Evolutionary conservation across 176 grass and related monocot species (phyloP).

Genomic region (Calamus simplicifolius): DNA sequence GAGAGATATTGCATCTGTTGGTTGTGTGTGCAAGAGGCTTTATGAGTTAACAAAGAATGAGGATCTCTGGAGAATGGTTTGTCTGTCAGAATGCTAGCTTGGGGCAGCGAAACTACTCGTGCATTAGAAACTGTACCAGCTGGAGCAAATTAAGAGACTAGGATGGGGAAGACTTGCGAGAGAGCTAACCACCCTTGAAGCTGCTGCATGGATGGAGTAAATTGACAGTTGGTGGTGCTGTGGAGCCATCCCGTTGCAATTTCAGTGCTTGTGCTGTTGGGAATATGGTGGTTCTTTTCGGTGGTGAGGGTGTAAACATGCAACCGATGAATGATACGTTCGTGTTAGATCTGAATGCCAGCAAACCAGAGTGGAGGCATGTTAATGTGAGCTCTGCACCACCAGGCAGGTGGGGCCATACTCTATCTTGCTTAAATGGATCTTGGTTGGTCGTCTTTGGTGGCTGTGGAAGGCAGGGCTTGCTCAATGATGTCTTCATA

Average conservation of each 20-base stretch:
- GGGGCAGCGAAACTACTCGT: constrained; percentile 6
- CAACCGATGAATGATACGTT: constrained; percentile 20
- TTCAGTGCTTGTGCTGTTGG: constrained; percentile 21
- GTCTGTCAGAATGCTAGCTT: constrained; percentile 21
- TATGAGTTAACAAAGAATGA: constrained; percentile 12
- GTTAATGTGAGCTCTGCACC: constrained; percentile 16
- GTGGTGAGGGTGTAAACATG: constrained; percentile 18
- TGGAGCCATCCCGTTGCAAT: constrained; percentile 16
- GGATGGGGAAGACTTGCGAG: constrained; percentile 20
- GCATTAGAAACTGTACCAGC: constrained; percentile 13
- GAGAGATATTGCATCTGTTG: constrained; percentile 19
- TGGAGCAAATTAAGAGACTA: constrained; percentile 10
- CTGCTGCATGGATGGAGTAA: constrained; percentile 12
- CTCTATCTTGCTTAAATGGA: constrained; percentile 15
- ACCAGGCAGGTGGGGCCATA: constrained; percentile 16
- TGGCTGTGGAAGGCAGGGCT: constrained; percentile 13
- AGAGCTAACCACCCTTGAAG: constrained; percentile 14
- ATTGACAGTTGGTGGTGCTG: constrained; percentile 15
- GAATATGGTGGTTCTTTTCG: constrained; percentile 15
- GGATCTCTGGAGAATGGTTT: constrained; percentile 19
- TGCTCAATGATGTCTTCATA: constrained; percentile 21
- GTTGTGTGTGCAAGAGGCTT: constrained; percentile 13
- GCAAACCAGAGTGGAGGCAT: constrained; percentile 13
- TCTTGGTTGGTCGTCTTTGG: constrained; percentile 16
- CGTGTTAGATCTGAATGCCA: constrained; percentile 17